These are phyloP conservation scores for Backusella tuberculispora DNA, from an alignment of 192 early-diverging fungal species.

Conservation along the genomic window DNA sequence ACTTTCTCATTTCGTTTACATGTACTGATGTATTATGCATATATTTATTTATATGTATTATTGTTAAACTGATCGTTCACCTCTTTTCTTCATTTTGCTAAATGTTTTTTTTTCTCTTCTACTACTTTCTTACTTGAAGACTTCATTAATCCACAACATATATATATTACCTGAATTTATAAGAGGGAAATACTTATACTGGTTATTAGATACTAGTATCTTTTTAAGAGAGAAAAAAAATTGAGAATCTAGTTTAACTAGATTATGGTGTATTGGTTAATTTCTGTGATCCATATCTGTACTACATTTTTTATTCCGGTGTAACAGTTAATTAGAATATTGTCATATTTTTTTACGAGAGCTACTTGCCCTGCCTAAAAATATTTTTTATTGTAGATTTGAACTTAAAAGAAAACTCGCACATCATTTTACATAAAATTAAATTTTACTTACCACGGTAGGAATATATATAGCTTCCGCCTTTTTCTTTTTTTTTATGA, in stretches of 20 bases:
- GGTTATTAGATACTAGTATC: no score
- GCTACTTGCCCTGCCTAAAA: neutral
- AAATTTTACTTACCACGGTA: no score
- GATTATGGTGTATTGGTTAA: neutral
- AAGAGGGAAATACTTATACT: no score
- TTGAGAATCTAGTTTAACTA: neutral
- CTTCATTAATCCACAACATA: no score
- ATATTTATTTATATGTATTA: neutral
- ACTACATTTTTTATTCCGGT: constrained; percentile 1
- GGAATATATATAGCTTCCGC: no score
- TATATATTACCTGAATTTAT: no score
- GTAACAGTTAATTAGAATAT: neutral
- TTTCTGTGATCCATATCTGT: constrained; percentile 1
- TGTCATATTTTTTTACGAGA: neutral
- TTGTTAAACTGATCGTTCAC: neutral
- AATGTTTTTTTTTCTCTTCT: neutral
- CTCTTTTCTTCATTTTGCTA: neutral
- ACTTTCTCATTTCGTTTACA: neutral
- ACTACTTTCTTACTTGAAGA: no score
- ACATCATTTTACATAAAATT: no score
- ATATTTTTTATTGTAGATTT: neutral
- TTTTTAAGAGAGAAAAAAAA: neutral
- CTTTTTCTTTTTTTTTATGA: no score
- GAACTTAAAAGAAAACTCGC: neutral
- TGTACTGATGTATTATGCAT: neutral